Conservation (phyloP, 805 yeast genomes). For the Saccharomyces cerevisiae region DNA sequence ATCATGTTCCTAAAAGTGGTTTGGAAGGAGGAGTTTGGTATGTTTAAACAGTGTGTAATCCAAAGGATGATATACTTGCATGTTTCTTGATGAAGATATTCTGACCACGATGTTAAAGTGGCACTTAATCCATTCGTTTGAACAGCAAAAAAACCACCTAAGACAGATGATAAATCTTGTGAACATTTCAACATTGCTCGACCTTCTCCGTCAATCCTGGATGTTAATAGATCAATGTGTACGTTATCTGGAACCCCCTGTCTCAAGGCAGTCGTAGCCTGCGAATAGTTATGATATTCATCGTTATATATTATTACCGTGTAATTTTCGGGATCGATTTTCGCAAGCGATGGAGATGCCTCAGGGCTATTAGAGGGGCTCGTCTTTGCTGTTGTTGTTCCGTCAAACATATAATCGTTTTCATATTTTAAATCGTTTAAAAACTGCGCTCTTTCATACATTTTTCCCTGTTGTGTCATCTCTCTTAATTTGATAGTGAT, state of each 20-base stretch:
- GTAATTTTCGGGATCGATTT: slow-evolving; percentile 30
- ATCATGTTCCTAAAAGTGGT: slow-evolving; percentile 34
- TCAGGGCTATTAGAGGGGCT: background rate
- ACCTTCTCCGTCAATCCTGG: slow-evolving; percentile 43
- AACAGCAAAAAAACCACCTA: slow-evolving; percentile 33
- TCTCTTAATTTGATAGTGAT: slow-evolving; percentile 25
- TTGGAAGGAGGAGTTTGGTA: slow-evolving; percentile 35
- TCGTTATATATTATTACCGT: slow-evolving; percentile 67
- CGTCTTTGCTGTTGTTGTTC: background rate
- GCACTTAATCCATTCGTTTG: slow-evolving; percentile 47
- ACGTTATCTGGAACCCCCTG: slow-evolving; percentile 32
- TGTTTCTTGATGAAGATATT: slow-evolving; percentile 42
- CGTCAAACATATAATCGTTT: slow-evolving; percentile 9
- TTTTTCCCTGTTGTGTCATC: slow-evolving; percentile 19
- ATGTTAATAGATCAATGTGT: slow-evolving; percentile 31
- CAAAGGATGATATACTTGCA: slow-evolving; percentile 42
- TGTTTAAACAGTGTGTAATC: slow-evolving; percentile 37
- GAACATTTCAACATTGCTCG: slow-evolving; percentile 39
- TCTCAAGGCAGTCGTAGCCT: slow-evolving; percentile 44
- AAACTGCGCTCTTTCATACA: slow-evolving; percentile 14
- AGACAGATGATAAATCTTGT: slow-evolving; percentile 14
- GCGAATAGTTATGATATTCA: slow-evolving; percentile 55
- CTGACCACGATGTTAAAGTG: slow-evolving; percentile 44
- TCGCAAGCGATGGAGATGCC: background rate
- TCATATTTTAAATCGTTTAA: slow-evolving; percentile 13